phyloP scores from a whole-genome alignment of 2,329 filamentous ascomycete species.

The Claviceps paspali region DNA sequence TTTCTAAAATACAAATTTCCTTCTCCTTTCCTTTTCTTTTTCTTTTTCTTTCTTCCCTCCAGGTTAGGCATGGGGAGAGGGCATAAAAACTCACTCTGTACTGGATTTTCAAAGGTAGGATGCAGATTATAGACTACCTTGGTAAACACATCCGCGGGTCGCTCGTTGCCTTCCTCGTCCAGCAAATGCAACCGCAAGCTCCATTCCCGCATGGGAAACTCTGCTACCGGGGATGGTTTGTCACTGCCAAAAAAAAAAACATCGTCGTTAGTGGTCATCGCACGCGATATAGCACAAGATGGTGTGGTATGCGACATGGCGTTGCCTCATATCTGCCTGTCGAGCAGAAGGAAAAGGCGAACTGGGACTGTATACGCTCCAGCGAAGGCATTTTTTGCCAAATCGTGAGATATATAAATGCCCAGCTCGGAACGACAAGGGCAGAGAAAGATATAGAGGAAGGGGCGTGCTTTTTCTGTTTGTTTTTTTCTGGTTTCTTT shows the following conservation, averaged over 20 bases:
- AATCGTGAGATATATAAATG: too few relatives aligned
- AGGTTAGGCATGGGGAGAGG: too few relatives aligned
- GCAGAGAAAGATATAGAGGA: too few relatives aligned
- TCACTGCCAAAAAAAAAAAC: conserved; percentile 47
- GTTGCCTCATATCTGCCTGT: too few relatives aligned
- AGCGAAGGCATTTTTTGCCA: too few relatives aligned
- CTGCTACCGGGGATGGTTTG: conserved; percentile 67
- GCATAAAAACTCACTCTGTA: conserved; percentile 62
- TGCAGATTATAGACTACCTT: conserved; percentile 90
- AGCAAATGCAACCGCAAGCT: conserved; percentile 72
- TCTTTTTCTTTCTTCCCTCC: not conserved
- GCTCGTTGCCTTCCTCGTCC: conserved; percentile 73
- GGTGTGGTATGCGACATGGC: too few relatives aligned
- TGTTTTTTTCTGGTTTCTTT: too few relatives aligned
- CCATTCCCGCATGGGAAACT: conserved; percentile 89
- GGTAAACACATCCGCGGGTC: conserved; percentile 72
- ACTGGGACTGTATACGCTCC: too few relatives aligned
- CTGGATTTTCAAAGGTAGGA: conserved; percentile 77
- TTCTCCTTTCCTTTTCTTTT: not conserved
- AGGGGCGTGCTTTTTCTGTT: not conserved
- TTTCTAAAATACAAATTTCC: too few relatives aligned
- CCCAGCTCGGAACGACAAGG: too few relatives aligned
- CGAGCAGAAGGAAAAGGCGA: too few relatives aligned
- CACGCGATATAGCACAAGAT: too few relatives aligned
- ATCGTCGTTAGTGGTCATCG: conserved; percentile 6